Conservation (phyloP, 1,284 basidiomycete genomes). For the Ganoderma meredithae region DNA sequence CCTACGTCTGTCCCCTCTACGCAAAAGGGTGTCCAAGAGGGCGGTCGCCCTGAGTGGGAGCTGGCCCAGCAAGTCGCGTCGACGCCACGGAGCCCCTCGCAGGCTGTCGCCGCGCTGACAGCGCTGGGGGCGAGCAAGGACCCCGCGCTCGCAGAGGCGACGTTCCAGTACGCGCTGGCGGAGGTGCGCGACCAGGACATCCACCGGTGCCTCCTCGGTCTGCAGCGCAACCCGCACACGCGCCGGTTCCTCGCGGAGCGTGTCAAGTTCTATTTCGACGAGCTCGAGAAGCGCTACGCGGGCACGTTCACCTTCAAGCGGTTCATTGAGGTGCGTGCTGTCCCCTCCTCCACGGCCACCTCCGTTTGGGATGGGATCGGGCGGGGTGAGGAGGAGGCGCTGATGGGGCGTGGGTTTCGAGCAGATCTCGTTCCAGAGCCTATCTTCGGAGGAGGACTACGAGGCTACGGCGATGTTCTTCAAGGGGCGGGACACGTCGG, state of each 20-base stretch:
- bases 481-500: conserved; percentile 42
- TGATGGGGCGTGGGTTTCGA: background rate
- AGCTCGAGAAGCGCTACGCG: conserved; percentile 77
- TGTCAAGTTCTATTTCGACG: conserved; percentile 66
- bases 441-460: conserved; percentile 79
- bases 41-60: conserved; percentile 79
- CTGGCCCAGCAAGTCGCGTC: conserved; percentile 74
- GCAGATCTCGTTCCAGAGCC: conserved; percentile 63
- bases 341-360: background rate
- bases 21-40: conserved; percentile 51
- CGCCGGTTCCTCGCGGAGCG: conserved; percentile 51
- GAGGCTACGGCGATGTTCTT: conserved; percentile 73
- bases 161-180: conserved; percentile 63
- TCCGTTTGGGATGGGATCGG: no score
- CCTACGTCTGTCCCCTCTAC: conserved; percentile 39
- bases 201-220: conserved; percentile 57
- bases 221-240: conserved; percentile 52
- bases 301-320: conserved; percentile 60
- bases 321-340: conserved; percentile 20
- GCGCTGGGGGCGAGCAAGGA: conserved; percentile 58
- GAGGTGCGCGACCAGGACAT: conserved; percentile 72
- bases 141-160: conserved; percentile 57
- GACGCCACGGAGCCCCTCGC: conserved; percentile 76
- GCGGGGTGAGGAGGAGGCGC: no score
- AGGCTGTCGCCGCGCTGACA: conserved; percentile 71